Evolutionary conservation across 164 flowering plant species (phyloP), one percentile per base, ranked within the genome.

Genomic region (Vitis cinerea): DNA sequence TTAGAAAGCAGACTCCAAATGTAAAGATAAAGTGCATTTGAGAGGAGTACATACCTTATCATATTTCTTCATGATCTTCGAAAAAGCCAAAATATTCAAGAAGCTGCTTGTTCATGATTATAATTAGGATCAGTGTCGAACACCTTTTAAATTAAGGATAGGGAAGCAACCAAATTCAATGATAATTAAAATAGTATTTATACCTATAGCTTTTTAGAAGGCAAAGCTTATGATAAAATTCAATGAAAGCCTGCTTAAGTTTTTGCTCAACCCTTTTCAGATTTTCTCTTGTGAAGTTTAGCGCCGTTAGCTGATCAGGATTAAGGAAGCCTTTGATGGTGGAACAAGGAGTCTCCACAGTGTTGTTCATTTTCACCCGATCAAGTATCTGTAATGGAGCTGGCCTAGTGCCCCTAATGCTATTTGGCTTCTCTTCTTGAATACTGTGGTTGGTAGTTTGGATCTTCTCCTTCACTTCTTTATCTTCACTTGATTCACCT

Each of bases 31-130:
- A 31, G 44, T 31, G 44, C 44, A 31, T 31, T 4, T 31, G 44
- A 23, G 44, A 31, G 8, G 44, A 31, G 44, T 4, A 31, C 44
- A 31, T 64, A 82, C 87, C 87, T 84, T 84, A 59, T 84, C 87
- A 63, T 84, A 84, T 55, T 84, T 84, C 80, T 84, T 84, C 84
- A 88, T 76, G 75, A 85, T 87, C 79, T 85, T 88, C 56, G 89
- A 81, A 73, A 85, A 84, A 1, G 85, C 85, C 77, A 84, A n/a
- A 48, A 51, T 61, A 51, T 84, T 84, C 68, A 84, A 53, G 61
- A 82, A 84, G 66, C 87, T 80, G 76, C 15, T 61, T 52, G 44
- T 31, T 31, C 44, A 31, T 31, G 44, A 4, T 31, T 31, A 31
- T 31, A 31, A 31, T 4, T 31, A 4, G 44, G 44, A 31, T 31